phyloP scores from a whole-genome alignment of 768 basidiomycete genomes.

The Lyophyllum shimeji region DNA sequence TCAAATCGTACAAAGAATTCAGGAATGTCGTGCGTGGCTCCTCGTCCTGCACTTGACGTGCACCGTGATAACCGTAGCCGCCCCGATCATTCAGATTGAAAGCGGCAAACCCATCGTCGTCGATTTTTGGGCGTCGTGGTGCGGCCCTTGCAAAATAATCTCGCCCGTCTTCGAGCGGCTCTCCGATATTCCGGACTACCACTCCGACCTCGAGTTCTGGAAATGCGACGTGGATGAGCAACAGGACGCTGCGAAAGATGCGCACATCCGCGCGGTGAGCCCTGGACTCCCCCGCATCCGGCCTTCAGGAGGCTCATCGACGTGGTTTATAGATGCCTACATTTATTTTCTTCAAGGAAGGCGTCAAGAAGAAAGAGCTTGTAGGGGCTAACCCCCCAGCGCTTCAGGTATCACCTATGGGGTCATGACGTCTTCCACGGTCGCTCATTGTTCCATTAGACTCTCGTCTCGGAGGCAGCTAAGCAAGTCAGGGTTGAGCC shows the following conservation, averaged over 20 bases:
- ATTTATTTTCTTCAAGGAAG: constrained; percentile 26
- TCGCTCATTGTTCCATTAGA: background rate
- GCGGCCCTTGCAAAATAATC: constrained; percentile 68
- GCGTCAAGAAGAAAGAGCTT: constrained; percentile 26
- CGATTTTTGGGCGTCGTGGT: constrained; percentile 82
- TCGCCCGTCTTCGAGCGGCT: constrained; percentile 66
- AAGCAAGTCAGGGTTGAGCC: background rate
- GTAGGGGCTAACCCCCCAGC: constrained; percentile 38
- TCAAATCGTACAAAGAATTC: constrained; percentile 39
- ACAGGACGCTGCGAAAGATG: constrained; percentile 52
- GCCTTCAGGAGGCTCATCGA: background rate
- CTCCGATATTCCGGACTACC: constrained; percentile 28
- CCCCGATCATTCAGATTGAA: constrained; percentile 36
- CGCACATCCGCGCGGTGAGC: constrained; percentile 15
- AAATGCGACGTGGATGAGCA: constrained; percentile 73
- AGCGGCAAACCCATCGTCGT: constrained; percentile 48
- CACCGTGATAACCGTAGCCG: constrained; percentile 1
- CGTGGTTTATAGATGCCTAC: constrained; percentile 34
- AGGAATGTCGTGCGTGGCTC: constrained; percentile 38
- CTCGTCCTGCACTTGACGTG: background rate
- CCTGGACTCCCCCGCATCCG: background rate
- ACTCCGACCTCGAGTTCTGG: constrained; percentile 55
- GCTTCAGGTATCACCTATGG: background rate
- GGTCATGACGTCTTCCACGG: background rate
- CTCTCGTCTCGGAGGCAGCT: background rate